Conservation (phyloP, 2,329 filamentous ascomycete species). For the Nigrograna mackinnonii region DNA sequence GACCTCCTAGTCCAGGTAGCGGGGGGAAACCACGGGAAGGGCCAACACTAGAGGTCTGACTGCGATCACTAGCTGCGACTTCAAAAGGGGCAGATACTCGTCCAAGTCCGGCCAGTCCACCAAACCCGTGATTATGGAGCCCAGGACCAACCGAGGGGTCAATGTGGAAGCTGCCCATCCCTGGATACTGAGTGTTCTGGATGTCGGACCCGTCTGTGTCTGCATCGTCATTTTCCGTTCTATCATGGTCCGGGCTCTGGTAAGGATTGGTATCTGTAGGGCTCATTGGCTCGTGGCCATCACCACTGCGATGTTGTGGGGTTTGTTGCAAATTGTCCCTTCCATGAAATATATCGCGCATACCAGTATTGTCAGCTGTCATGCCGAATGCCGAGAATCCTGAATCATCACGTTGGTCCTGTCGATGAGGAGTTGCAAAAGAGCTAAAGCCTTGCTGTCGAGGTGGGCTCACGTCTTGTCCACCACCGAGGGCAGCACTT, state of each 20-base stretch:
- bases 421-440: conserved; percentile 46
- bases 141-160: conserved; percentile 47
- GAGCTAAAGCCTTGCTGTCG: conserved; percentile 50
- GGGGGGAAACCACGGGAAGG: conserved; percentile 70
- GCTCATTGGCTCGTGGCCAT: conserved; percentile 74
- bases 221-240: conserved; percentile 64
- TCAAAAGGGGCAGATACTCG: conserved; percentile 48
- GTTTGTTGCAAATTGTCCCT: conserved; percentile 62
- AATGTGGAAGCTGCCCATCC: conserved; percentile 57
- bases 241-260: conserved; percentile 82
- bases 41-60: conserved; percentile 87
- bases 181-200: conserved; percentile 54
- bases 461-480: conserved; percentile 68
- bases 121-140: conserved; percentile 54
- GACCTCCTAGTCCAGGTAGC: conserved; percentile 62
- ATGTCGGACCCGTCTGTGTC: conserved; percentile 61
- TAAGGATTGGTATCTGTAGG: conserved; percentile 97
- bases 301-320: conserved; percentile 48
- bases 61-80: conserved; percentile 79
- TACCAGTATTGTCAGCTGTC: conserved; percentile 60
- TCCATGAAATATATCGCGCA: conserved; percentile 60
- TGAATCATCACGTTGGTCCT: conserved; percentile 59
- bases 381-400: conserved; percentile 65
- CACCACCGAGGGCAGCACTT: conserved; percentile 74
- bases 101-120: conserved; percentile 58